Percentiles rank a stretch among this genome's conserved stretches.
These are phyloP conservation scores for Quillaja saponaria DNA, from an alignment of 306 rosid genomes.

Conservation along the genomic window DNA sequence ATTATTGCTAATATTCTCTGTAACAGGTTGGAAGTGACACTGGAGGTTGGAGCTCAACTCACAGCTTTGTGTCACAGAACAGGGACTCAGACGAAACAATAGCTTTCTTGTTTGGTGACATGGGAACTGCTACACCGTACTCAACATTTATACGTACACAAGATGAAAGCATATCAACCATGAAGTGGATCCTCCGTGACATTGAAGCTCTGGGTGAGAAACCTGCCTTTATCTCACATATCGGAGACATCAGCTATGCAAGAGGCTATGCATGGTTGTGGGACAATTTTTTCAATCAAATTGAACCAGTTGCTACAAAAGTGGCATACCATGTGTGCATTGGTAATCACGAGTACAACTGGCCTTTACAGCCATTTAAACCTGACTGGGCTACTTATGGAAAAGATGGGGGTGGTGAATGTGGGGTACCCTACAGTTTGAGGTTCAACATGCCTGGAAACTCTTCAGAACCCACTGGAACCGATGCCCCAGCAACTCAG, in stretches of 20 bases:
- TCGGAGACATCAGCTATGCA: conserved; percentile 93
- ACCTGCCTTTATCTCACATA: conserved; percentile 85
- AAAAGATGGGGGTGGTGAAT: conserved; percentile 94
- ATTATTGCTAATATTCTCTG: conserved; percentile 14
- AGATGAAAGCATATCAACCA: conserved; percentile 77
- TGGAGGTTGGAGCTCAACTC: conserved; percentile 72
- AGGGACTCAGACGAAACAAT: conserved; percentile 69
- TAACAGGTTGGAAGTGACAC: conserved; percentile 77
- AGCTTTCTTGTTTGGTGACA: conserved; percentile 91
- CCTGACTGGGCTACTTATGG: conserved; percentile 81
- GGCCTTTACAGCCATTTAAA: conserved; percentile 89
- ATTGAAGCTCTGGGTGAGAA: conserved; percentile 76
- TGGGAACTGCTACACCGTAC: conserved; percentile 82
- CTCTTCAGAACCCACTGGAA: conserved; percentile 79
- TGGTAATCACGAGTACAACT: conserved; percentile 85
- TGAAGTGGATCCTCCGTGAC: conserved; percentile 90
- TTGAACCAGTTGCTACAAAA: conserved; percentile 73
- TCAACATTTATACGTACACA: conserved; percentile 72
- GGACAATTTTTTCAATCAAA: conserved; percentile 77
- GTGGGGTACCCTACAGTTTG: conserved; percentile 88
- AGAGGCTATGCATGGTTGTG: conserved; percentile 90
- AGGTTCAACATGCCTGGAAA: conserved; percentile 93
- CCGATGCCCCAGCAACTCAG: conserved; percentile 57
- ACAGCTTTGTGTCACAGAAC: conserved; percentile 65
- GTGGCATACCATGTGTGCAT: conserved; percentile 90